These are phyloP conservation scores for Trichophyton benhamiae DNA, from an alignment of 2,329 filamentous ascomycete genomes.

Conservation along the genomic window DNA sequence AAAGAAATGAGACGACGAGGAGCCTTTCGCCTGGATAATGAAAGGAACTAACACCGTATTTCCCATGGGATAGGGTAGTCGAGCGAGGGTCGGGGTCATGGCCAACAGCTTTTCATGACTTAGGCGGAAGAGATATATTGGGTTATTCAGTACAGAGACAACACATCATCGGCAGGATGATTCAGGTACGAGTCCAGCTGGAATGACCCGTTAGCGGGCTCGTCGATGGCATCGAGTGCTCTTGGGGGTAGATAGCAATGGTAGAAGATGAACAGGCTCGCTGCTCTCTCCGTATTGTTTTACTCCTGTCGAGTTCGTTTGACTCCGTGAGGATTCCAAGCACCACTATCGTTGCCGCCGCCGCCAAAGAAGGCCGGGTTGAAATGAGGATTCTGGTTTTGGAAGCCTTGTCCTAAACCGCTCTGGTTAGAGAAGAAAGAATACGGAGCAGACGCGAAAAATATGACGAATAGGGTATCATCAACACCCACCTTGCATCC, in stretches of 20 bases:
- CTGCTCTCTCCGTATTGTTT: neutral
- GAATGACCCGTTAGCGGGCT: neutral
- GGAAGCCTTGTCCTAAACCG: conserved; percentile 42
- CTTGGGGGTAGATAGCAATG: neutral
- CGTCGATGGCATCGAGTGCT: neutral
- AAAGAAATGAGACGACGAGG: neutral
- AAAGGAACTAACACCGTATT: neutral
- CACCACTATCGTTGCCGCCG: conserved; percentile 40
- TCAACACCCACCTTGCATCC: conserved; percentile 36
- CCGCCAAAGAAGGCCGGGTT: conserved; percentile 60
- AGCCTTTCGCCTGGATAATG: neutral
- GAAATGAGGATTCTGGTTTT: conserved; percentile 57
- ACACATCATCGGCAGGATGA: neutral
- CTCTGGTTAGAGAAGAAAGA: conserved; percentile 8
- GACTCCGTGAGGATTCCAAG: conserved; percentile 69
- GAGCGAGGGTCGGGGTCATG: neutral
- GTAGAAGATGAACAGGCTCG: neutral
- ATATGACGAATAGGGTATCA: neutral
- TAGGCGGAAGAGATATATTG: neutral
- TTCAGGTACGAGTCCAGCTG: neutral
- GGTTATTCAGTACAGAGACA: neutral
- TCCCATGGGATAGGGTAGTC: neutral
- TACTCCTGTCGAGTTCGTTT: conserved; percentile 67
- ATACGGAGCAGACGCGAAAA: neutral
- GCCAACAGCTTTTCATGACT: neutral